phyloP scores from a whole-genome alignment of 768 basidiomycete genomes.

The Lactifluus hygrophoroides region DNA sequence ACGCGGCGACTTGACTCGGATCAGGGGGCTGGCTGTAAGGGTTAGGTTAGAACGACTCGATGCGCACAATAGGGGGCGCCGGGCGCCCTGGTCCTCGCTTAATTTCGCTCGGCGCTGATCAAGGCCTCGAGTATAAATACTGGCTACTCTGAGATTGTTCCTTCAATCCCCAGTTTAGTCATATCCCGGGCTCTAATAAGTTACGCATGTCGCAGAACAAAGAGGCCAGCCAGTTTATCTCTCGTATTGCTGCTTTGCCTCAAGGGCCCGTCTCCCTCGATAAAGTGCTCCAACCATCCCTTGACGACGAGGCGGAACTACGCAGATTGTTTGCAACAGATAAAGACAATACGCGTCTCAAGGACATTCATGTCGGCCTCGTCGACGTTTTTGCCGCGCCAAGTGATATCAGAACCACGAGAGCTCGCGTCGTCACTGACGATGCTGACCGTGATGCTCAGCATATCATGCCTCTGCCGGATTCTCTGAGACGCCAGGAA shows the following conservation, averaged over 20 bases:
- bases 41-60: too few relatives aligned
- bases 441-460: slow-evolving; percentile 38
- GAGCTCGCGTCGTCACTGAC: slow-evolving; percentile 40
- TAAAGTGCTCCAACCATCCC: slow-evolving; percentile 40
- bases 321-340: slow-evolving; percentile 50
- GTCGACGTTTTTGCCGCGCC: slow-evolving; percentile 51
- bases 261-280: slow-evolving; percentile 33
- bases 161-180: not conserved
- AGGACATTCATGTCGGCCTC: slow-evolving; percentile 46
- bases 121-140: not conserved
- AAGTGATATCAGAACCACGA: slow-evolving; percentile 38
- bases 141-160: not conserved
- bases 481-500: slow-evolving; percentile 37
- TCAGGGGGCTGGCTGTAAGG: too few relatives aligned
- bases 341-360: slow-evolving; percentile 35
- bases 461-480: slow-evolving; percentile 46
- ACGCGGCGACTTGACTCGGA: too few relatives aligned
- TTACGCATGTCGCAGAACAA: slow-evolving; percentile 25
- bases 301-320: slow-evolving; percentile 49
- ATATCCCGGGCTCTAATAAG: too few relatives aligned
- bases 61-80: too few relatives aligned
- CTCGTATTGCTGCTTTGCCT: slow-evolving; percentile 23
- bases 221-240: slow-evolving; percentile 26
- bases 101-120: not conserved
- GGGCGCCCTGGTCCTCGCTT: too few relatives aligned